Evolutionary conservation across 2,329 filamentous ascomycete species (phyloP), one percentile per base, ranked within the genome.

Genomic region (Fusarium transvaalense): DNA sequence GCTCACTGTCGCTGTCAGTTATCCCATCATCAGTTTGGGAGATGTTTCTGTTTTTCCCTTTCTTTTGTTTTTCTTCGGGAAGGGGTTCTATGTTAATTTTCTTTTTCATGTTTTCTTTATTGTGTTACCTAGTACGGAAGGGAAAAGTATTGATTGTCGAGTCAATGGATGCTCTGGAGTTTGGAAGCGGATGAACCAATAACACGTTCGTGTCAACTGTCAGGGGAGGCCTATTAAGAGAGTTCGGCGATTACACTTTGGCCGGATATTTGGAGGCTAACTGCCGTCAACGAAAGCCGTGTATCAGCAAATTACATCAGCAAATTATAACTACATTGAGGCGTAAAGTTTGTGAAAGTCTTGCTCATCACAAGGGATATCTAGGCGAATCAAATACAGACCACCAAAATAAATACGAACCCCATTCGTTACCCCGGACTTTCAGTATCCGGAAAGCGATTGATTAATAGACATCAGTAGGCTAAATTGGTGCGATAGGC

Each of bases 121-220:
- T 45, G 25, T 35, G 15, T 37, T 52, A 21, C 57, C 43, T 42
- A 37, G 29, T 39, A 45, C 13, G 43, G 42, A 34, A 39, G 35
- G 61, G 52, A 58, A 66, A 69, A 63, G 62, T 46, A 50, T 38
- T 25, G 27, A 42, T 31, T 6, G 31, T 14, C 13, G 37, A 52
- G 41, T 50, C 14, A 17, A 31, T 48, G 14, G 41, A 45, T 35
- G 47, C n/a, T 37, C 21, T 23, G 19, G 37, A 46, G 47, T 37
- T n/a, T 25, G 23, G n/a, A 38, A 25, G 23, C n/a, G 3, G 10
- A 27, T 29, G 32, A 42, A 37, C n/a, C 10, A 9, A 35, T 19
- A 21, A 17, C 23, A n/a, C n/a, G 21, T 32, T 41, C 13, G 19
- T 46, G 32, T 37, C 48, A 54, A 46, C 12, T 5, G 10, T 27